Base-by-base conservation (phyloP, 2,329 filamentous ascomycete species). In the Pseudocercospora fuligena region DNA sequence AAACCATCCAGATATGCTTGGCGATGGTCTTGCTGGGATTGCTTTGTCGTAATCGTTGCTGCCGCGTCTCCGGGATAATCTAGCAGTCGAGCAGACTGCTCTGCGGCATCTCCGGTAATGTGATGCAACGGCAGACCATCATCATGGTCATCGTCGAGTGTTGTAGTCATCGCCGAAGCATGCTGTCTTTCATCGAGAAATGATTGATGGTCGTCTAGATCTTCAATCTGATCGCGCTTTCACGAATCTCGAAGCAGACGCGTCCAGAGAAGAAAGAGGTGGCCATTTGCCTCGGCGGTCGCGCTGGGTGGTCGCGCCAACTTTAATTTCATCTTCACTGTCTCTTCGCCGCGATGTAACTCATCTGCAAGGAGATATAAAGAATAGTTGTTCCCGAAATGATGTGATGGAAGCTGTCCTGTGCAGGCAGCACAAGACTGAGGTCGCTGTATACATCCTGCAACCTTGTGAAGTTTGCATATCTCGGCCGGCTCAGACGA, bases 1-100 rank as follows among this genome's bases (percentile, higher is more conserved):
- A 91, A 78, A 11, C 89, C 89, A 70, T 91, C 89, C 7, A 89
- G 81, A 69, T 86, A 88, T 40, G 16, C 86, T 84, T 5, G 86
- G 87, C 27, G 40, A 43, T 43, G 16, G 40, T 43, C 40, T 5
- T 43, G 40, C 40, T 43, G n/a, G 2, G 40, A 5, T 43, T 43
- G 40, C 40, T 43, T 43, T 19, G 40, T n/a, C n/a, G 29, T 54
- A 12, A n/a, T 54, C 25, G 11, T n/a, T 5, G 25, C 25, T n/a
- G 23, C 11, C 23, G 4, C 51, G 51, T 54, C 51, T 9, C 51
- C 21, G 14, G 51, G 51, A 29, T 14, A 54, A 27, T 54, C 51
- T 9, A 56, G 51, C 21, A 33, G 9, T 29, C 51, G 51, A 56
- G 51, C 25, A 56, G 51, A 56, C 21, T 56, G 51, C 27, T 56